Base-by-base conservation (phyloP, 202 grass and related monocot genomes). In the Eragrostis tef region DNA sequence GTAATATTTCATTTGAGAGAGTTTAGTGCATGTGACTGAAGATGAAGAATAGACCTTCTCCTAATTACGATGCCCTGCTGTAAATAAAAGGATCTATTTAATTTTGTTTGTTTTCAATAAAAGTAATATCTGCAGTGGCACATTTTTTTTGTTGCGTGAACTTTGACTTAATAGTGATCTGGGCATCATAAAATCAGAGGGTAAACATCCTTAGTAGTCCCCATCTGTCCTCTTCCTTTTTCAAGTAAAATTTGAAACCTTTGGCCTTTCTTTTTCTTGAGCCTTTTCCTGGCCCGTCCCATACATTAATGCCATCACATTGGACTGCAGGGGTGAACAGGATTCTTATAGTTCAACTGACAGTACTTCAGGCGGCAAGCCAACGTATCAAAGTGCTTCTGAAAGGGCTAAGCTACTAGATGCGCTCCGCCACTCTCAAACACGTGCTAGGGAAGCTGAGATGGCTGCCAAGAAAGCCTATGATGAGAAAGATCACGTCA, bases 401-500 rank as follows among this genome's bases (percentile, higher is more conserved):
- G 84, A 90, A 63, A 86, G 94, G 76, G 65, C 82, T 24, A 86
- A 89, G 65, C 77, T 97, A 34, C 16, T 97, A 65, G 94, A 97
- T 1, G 94, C 94, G 6, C 89, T 97, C 66, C 86, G 89, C 19
- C 94, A 94, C 70, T 97, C 94, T 6, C 94, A 97, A 51, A 94
- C 94, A 26, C 94, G 91, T 24, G 94, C 94, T 11, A 89, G 94
- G 80, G 71, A 94, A 79, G 94, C 94, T 1, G 94, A 97, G 81
- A 77, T 94, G 26, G 89, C 87, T 31, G 94, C 89, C 24, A 93
- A 94, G 83, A 94, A 89, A 75, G 91, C 94, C 0, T 84, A 79
- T 39, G 77, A 88, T 19, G 94, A 97, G 65, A 97, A 97, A 83
- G 89, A 97, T 24, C 87, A 97, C 63, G 85, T 97, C 22, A 72